Percentiles rank a stretch among this genome's conserved stretches.
Evolutionary conservation across 116 monocot genomes (phyloP).

Genomic region (Phalaenopsis hybrid): DNA sequence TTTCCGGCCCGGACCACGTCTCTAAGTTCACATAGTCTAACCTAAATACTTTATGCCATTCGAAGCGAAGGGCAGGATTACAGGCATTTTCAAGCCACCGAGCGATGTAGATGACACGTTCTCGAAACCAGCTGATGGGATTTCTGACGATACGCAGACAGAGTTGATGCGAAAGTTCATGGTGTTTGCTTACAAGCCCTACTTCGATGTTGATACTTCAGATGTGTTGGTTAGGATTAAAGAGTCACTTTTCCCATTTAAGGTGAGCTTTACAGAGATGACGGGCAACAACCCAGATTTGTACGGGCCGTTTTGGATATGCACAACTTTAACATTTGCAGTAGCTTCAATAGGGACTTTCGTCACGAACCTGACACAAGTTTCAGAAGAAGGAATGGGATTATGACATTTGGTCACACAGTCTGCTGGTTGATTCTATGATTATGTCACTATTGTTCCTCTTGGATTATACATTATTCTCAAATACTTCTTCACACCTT

Average conservation of each 20-base stretch:
- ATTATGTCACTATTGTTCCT: constrained; percentile 79
- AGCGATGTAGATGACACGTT: constrained; percentile 87
- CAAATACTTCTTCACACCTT: constrained; percentile 91
- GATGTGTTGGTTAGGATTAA: constrained; percentile 79
- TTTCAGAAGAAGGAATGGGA: constrained; percentile 90
- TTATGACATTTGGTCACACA: constrained; percentile 91
- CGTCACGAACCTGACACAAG: constrained; percentile 85
- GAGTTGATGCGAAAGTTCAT: constrained; percentile 69
- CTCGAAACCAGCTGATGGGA: constrained; percentile 57
- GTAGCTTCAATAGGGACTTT: constrained; percentile 91
- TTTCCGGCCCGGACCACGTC: constrained; percentile 41
- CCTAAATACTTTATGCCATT: constrained; percentile 78
- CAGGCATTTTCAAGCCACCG: constrained; percentile 61
- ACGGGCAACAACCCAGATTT: constrained; percentile 73
- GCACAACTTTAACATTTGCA: constrained; percentile 92
- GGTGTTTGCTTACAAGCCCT: constrained; percentile 70
- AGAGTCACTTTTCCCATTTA: constrained; percentile 81
- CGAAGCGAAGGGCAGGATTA: constrained; percentile 59
- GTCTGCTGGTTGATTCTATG: constrained; percentile 97
- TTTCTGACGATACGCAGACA: constrained; percentile 27
- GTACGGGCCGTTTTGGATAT: constrained; percentile 98
- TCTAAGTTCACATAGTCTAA: constrained; percentile 74
- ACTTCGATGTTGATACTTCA: constrained; percentile 85
- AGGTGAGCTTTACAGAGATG: constrained; percentile 60
- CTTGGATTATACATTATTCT: constrained; percentile 74